Conservation (phyloP, 148 eudicot genomes). For the Fagopyrum homotropicum region DNA sequence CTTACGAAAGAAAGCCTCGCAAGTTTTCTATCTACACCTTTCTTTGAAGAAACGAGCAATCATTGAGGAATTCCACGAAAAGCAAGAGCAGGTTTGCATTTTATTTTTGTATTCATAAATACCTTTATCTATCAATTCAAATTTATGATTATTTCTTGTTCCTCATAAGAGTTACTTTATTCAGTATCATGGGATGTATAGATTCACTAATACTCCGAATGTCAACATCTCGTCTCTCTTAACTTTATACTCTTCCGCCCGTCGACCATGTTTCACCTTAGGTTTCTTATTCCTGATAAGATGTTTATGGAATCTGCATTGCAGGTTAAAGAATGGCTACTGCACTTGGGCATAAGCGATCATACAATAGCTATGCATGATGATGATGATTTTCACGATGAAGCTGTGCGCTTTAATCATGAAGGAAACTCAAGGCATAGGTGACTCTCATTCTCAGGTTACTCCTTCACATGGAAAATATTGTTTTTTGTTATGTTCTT, state of each 20-base stretch:
- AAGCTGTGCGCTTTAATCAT: constrained; percentile 23
- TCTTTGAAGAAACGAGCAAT: constrained; percentile 80
- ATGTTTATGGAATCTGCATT: neutral
- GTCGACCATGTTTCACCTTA: neutral
- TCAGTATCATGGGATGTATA: too few species aligned
- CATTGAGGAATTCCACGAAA: constrained; percentile 81
- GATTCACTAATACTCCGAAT: too few species aligned
- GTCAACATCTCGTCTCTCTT: neutral
- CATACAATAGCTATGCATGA: constrained; percentile 30
- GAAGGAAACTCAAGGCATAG: constrained; percentile 32
- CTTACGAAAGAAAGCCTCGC: constrained; percentile 83
- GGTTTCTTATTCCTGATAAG: neutral
- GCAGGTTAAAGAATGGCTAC: constrained; percentile 47
- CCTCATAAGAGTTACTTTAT: neutral
- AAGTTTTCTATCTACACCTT: constrained; percentile 76
- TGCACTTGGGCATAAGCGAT: constrained; percentile 32
- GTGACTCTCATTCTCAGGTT: constrained; percentile 18
- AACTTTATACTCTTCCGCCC: too few species aligned
- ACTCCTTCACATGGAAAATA: neutral
- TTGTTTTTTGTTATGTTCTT: neutral
- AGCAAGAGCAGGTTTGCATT: constrained; percentile 76
- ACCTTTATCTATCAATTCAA: too few species aligned
- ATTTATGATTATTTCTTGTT: neutral
- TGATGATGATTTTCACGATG: constrained; percentile 40
- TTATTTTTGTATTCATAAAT: neutral